Evolutionary conservation across 2,329 filamentous ascomycete genomes (phyloP), one percentile per base, ranked within the genome.

Genomic region (Pseudogymnoascus sp.): DNA sequence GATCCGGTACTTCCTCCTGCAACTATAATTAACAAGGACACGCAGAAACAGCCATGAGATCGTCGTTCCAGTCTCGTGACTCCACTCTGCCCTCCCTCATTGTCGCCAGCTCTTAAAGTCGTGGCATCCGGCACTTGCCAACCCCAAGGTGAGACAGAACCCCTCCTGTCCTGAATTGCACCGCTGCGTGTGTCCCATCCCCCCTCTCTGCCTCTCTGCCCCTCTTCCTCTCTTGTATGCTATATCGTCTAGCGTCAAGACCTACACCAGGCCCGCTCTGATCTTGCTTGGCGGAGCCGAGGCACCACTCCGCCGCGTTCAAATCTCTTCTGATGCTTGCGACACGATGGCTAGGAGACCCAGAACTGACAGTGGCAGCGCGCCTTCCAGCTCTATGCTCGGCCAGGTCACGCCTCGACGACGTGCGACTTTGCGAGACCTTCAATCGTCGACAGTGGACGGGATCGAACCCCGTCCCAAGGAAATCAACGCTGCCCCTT

Each of bases 401-500:
- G 69, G 71, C 70, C 71, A 72, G 66, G 73, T 74, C 62, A 72
- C 69, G 64, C 69, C 75, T 62, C 74, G 77, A 65, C 74, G 77
- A 71, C 76, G 77, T 66, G 75, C 77, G 65, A 75, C 73, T 63
- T 68, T 77, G 63, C 76, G 76, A 72, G 77, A 80, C 60, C 64
- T 72, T 3, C 69, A 72, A 68, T 73, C 75, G 66, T 74, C 77
- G 62, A 71, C 75, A 63, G 69, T 72, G 68, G 73, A 75, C 72
- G 73, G 72, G 65, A 71, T 69, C 65, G 63, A 70, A 65, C 71
- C 70, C 67, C 75, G 69, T 63, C 79, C 74, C 14, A 80, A 81
- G 69, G 77, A 81, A 61, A 82, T 82, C 70, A 80, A 82, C 69
- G 80, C 79, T 62, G 78, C 74, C 37, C 78, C 79, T 33, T 79